Evolutionary conservation across 1,284 basidiomycete genomes (phyloP).

Genomic region (Salmacisia buchloeana): DNA sequence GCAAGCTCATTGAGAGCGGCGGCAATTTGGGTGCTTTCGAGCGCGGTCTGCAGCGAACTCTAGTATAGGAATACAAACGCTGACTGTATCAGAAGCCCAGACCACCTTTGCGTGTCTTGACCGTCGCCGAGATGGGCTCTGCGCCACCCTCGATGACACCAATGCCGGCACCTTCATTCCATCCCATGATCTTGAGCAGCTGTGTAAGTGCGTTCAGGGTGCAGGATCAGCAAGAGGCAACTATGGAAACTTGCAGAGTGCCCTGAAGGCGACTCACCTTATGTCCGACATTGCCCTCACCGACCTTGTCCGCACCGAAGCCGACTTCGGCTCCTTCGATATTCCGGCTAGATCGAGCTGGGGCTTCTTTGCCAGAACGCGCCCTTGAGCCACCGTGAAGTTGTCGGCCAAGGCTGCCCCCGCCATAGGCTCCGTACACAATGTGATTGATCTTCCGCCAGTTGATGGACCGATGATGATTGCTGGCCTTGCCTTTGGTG

Average conservation of each 20-base stretch:
- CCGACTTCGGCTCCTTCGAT: constrained; percentile 45
- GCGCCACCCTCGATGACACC: constrained; percentile 39
- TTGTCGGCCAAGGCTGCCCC: constrained; percentile 24
- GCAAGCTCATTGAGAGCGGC: constrained; percentile 40
- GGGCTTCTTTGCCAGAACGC: constrained; percentile 14
- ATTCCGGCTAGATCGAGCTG: constrained; percentile 31
- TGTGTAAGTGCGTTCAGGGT: not conserved
- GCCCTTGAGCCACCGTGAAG: constrained; percentile 12
- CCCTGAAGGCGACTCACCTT: constrained; percentile 15
- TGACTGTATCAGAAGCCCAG: constrained; percentile 30
- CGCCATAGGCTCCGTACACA: constrained; percentile 20
- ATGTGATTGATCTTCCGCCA: constrained; percentile 27
- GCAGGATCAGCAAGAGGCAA: not conserved
- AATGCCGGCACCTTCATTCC: constrained; percentile 42
- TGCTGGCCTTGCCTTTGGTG: constrained; percentile 40
- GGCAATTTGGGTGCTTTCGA: constrained; percentile 38
- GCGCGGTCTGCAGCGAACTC: constrained; percentile 19
- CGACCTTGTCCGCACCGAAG: constrained; percentile 42
- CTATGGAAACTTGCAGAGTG: not conserved
- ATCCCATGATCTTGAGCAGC: constrained; percentile 46
- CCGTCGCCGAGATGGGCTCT: constrained; percentile 42
- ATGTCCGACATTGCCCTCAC: constrained; percentile 47
- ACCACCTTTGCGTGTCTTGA: constrained; percentile 43
- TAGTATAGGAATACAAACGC: constrained; percentile 3
- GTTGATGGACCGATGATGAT: constrained; percentile 21